Conservation (phyloP, 768 basidiomycete species). For the Termitomyces sp. region DNA sequence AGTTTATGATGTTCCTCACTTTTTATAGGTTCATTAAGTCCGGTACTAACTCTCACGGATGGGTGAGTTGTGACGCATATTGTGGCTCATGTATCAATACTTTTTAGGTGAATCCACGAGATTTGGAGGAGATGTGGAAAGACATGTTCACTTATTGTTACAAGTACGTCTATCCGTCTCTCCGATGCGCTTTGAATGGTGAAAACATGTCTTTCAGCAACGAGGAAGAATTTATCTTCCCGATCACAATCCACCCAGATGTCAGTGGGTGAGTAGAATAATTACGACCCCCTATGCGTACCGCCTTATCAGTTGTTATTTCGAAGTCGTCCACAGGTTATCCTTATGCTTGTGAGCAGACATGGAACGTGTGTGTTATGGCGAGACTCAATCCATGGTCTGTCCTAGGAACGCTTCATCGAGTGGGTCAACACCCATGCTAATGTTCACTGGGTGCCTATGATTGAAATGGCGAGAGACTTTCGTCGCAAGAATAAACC, state of each 20-base stretch:
- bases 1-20: constrained; percentile 1
- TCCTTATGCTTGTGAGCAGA: constrained; percentile 58
- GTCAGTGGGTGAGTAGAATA: constrained; percentile 50
- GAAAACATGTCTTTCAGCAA: constrained; percentile 29
- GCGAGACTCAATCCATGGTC: not conserved
- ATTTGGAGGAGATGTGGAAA: constrained; percentile 73
- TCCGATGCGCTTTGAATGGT: not conserved
- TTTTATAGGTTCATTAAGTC: constrained; percentile 60
- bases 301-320: not conserved
- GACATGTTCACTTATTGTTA: constrained; percentile 69
- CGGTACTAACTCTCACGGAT: constrained; percentile 66
- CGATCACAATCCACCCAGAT: constrained; percentile 76
- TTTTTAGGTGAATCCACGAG: constrained; percentile 52
- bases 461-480: constrained; percentile 62
- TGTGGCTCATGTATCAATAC: not conserved
- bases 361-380: not conserved
- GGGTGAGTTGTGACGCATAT: constrained; percentile 29
- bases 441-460: constrained; percentile 64
- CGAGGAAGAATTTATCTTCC: constrained; percentile 64
- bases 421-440: constrained; percentile 71
- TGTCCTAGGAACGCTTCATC: constrained; percentile 57
- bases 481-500: constrained; percentile 51
- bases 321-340: constrained; percentile 56
- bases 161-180: constrained; percentile 26
- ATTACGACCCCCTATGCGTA: not conserved